These are phyloP conservation scores for Aspergillus fumigatiaffinis DNA, from an alignment of 2,329 filamentous ascomycete species.

Conservation along the genomic window DNA sequence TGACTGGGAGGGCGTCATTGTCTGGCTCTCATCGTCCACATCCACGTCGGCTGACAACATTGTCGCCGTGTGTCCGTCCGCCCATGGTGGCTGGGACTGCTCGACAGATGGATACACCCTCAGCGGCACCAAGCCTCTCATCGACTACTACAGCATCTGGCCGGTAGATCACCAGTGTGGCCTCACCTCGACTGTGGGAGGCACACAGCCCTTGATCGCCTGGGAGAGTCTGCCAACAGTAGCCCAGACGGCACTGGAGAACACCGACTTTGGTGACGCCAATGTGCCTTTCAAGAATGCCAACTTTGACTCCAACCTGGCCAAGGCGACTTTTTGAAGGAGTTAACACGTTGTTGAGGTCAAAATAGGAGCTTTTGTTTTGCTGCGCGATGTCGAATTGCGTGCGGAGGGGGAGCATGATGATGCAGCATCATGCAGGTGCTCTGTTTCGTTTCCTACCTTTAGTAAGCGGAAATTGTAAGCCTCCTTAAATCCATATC, in stretches of 20 bases:
- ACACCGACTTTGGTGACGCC: constrained; percentile 45
- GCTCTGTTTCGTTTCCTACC: too few relatives aligned
- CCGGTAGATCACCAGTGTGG: constrained; percentile 48
- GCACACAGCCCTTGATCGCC: constrained; percentile 46
- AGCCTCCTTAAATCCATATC: background rate
- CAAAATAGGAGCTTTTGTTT: background rate
- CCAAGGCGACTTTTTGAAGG: constrained; percentile 29
- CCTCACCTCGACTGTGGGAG: constrained; percentile 39
- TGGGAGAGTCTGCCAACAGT: constrained; percentile 48
- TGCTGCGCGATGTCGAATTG: too few relatives aligned
- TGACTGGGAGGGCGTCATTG: constrained; percentile 55
- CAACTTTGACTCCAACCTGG: constrained; percentile 47
- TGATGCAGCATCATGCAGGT: too few relatives aligned
- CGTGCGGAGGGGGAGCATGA: too few relatives aligned
- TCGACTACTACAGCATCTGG: constrained; percentile 48
- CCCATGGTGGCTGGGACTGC: constrained; percentile 49
- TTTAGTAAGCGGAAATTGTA: background rate
- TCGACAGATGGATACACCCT: constrained; percentile 39
- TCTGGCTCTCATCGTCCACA: constrained; percentile 45
- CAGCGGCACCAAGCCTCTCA: constrained; percentile 42
- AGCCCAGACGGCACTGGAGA: constrained; percentile 42
- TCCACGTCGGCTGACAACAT: constrained; percentile 39
- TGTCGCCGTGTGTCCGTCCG: constrained; percentile 50
- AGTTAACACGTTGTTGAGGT: background rate
- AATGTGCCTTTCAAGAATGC: constrained; percentile 48